These are phyloP conservation scores for Plicaturopsis crispa DNA, from an alignment of 768 basidiomycete species.

Conservation along the genomic window DNA sequence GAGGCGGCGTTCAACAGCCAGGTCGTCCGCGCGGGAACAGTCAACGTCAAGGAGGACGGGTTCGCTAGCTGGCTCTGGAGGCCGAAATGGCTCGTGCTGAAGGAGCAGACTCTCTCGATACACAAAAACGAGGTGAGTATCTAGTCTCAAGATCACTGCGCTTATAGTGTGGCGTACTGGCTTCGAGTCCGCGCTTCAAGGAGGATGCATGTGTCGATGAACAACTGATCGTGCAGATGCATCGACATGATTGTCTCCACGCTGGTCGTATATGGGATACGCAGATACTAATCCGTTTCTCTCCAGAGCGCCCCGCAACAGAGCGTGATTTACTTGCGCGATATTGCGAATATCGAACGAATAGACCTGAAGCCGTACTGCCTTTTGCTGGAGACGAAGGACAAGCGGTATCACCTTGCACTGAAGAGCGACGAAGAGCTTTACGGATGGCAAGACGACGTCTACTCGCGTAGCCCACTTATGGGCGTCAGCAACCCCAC, in stretches of 20 bases:
- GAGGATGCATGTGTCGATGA: too few species aligned
- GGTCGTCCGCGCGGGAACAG: conserved; percentile 62
- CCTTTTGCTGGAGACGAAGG: conserved; percentile 76
- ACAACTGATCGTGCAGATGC: too few species aligned
- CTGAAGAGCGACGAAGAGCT: conserved; percentile 93
- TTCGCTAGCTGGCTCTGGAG: conserved; percentile 90
- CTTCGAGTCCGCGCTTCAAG: conserved; percentile 1
- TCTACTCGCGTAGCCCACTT: conserved; percentile 85
- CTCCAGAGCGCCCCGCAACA: conserved; percentile 47
- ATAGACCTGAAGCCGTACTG: conserved; percentile 95
- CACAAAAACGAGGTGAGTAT: conserved; percentile 89
- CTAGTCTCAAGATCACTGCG: background rate
- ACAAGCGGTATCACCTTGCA: conserved; percentile 73
- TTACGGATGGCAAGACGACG: conserved; percentile 98
- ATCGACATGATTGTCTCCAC: background rate
- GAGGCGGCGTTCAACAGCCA: conserved; percentile 27
- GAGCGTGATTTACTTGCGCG: conserved; percentile 56
- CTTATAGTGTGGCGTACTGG: background rate
- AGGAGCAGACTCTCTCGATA: conserved; percentile 68
- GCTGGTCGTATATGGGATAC: background rate
- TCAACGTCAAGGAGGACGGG: conserved; percentile 90
- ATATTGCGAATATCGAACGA: conserved; percentile 83
- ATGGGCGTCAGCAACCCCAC: conserved; percentile 94
- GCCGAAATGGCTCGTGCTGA: conserved; percentile 84
- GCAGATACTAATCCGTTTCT: conserved; percentile 7